Percentiles rank a stretch among this genome's conserved stretches.
These are phyloP conservation scores for Trametes elegans DNA, from an alignment of 768 basidiomycete species.

Conservation along the genomic window DNA sequence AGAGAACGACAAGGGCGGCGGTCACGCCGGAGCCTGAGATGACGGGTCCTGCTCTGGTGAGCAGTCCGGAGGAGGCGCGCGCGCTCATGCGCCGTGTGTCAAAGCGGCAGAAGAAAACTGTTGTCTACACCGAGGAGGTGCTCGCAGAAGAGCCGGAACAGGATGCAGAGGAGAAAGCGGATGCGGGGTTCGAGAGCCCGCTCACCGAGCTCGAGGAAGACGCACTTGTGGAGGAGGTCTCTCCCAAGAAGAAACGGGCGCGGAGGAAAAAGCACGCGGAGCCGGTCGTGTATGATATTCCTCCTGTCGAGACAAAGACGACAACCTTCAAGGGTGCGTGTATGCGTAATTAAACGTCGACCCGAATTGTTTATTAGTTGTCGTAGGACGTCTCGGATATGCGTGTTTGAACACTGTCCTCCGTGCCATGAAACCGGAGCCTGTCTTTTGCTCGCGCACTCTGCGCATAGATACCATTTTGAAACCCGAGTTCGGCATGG, in stretches of 20 bases:
- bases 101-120: constrained; percentile 11
- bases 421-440: constrained; percentile 64
- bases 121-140: constrained; percentile 12
- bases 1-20: not conserved
- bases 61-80: constrained; percentile 10
- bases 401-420: constrained; percentile 87
- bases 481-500: constrained; percentile 64
- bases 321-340: constrained; percentile 71
- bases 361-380: not conserved
- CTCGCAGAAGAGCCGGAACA: not conserved
- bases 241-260: constrained; percentile 30
- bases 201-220: constrained; percentile 24
- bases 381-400: constrained; percentile 45
- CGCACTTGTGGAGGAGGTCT: constrained; percentile 1
- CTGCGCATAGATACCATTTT: constrained; percentile 71
- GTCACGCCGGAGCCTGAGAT: not conserved
- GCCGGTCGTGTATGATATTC: constrained; percentile 61
- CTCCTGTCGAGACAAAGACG: constrained; percentile 61
- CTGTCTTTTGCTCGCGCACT: constrained; percentile 62
- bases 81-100: constrained; percentile 6
- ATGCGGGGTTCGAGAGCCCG: constrained; percentile 18
- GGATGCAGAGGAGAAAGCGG: not conserved
- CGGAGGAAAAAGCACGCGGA: constrained; percentile 38
- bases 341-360: constrained; percentile 13
- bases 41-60: constrained; percentile 7